phyloP scores from a whole-genome alignment of 1,284 basidiomycete species.

The Hortiboletus rubellus region DNA sequence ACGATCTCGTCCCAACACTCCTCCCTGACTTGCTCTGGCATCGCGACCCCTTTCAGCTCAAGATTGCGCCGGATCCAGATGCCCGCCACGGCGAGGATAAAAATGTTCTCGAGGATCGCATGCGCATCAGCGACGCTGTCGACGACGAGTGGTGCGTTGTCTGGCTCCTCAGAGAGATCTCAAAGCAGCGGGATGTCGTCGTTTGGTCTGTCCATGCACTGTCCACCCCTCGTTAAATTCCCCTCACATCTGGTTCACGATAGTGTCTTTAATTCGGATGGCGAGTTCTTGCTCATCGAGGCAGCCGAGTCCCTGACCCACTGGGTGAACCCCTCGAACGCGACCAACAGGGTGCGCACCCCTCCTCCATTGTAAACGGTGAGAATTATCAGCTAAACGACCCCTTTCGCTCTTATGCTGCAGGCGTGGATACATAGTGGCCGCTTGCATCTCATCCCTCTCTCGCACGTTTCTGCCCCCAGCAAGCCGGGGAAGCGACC shows the following conservation, averaged over 20 bases:
- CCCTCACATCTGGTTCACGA: slow-evolving; percentile 3
- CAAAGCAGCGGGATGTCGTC: slow-evolving; percentile 72
- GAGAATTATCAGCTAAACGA: slow-evolving; percentile 35
- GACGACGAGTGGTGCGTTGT: slow-evolving; percentile 97
- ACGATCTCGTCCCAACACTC: slow-evolving; percentile 54
- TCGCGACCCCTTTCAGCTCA: slow-evolving; percentile 83
- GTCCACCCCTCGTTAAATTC: slow-evolving; percentile 1
- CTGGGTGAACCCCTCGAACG: slow-evolving; percentile 91
- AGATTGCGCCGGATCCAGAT: slow-evolving; percentile 54
- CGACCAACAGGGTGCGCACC: slow-evolving; percentile 82
- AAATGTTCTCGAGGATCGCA: slow-evolving; percentile 69
- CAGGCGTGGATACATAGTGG: slow-evolving; percentile 90
- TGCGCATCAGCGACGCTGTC: slow-evolving; percentile 89
- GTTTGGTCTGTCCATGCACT: slow-evolving; percentile 53
- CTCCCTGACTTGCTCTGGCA: slow-evolving; percentile 83
- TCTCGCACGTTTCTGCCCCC: slow-evolving; percentile 67
- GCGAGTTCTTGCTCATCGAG: slow-evolving; percentile 96
- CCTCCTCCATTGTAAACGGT: slow-evolving; percentile 30
- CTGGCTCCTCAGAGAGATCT: slow-evolving; percentile 82
- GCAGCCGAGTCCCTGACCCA: slow-evolving; percentile 87
- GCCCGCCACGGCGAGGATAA: slow-evolving; percentile 33
- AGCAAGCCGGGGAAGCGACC: slow-evolving; percentile 54
- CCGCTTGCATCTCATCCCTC: slow-evolving; percentile 83
- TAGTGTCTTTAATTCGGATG: slow-evolving; percentile 88
- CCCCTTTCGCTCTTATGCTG: slow-evolving; percentile 22